Evolutionary conservation across 139 green algal genomes (phyloP).

Genomic region (Picochlorum sp.): DNA sequence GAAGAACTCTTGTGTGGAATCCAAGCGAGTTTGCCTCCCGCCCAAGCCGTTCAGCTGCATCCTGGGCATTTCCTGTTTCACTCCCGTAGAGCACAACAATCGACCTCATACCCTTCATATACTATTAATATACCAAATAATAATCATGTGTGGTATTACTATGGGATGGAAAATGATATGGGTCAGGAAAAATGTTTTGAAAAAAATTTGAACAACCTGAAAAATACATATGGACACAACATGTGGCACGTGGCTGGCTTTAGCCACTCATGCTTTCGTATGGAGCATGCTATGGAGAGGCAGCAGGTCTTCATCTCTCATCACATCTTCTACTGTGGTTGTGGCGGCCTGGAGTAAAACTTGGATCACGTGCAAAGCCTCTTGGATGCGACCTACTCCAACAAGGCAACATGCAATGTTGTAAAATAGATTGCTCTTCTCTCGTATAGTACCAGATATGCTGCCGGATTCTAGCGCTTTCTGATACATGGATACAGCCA

Average conservation of each 20-base stretch:
- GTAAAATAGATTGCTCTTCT: conserved; percentile 43
- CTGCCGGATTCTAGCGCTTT: conserved; percentile 28
- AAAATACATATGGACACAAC: too few species aligned
- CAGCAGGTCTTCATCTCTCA: too few species aligned
- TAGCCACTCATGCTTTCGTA: too few species aligned
- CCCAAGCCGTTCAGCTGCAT: conserved; percentile 81
- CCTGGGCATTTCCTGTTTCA: conserved; percentile 86
- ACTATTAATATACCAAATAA: neutral
- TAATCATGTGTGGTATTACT: neutral
- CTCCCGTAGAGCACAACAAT: conserved; percentile 79
- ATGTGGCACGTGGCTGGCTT: too few species aligned
- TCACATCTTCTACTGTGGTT: too few species aligned
- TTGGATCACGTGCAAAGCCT: too few species aligned
- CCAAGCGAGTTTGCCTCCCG: conserved; percentile 51
- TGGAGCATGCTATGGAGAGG: too few species aligned
- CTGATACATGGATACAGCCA: conserved; percentile 24
- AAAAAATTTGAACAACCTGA: too few species aligned
- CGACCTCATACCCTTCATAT: neutral
- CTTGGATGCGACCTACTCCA: neutral
- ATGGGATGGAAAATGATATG: too few species aligned
- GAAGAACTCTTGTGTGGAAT: conserved; percentile 36
- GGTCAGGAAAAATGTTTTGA: too few species aligned
- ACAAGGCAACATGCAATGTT: conserved; percentile 45
- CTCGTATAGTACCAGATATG: conserved; percentile 27
- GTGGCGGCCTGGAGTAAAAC: too few species aligned